phyloP scores from a whole-genome alignment of 2,329 filamentous ascomycete species.

The Colletotrichum gigasporum region DNA sequence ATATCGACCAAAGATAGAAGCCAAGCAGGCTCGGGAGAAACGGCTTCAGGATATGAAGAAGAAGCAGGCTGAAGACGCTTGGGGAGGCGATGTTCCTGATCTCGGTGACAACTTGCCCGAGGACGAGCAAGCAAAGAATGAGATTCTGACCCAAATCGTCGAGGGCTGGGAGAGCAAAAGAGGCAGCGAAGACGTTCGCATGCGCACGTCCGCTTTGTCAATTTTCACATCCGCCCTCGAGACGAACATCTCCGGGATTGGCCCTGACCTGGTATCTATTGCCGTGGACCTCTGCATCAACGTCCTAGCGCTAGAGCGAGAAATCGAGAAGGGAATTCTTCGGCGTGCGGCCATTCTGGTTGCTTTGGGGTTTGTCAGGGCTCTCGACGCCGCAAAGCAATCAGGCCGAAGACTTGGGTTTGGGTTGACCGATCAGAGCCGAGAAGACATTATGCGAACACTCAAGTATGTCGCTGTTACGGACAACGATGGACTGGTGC shows the following conservation, averaged over 20 bases:
- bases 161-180: constrained; percentile 34
- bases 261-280: constrained; percentile 59
- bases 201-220: constrained; percentile 75
- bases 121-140: constrained; percentile 56
- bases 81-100: constrained; percentile 63
- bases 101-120: constrained; percentile 55
- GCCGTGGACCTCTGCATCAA: constrained; percentile 71
- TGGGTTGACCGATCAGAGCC: constrained; percentile 63
- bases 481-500: constrained; percentile 75
- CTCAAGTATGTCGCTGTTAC: constrained; percentile 71
- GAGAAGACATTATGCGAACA: constrained; percentile 69
- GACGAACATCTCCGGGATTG: constrained; percentile 66
- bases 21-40: constrained; percentile 62
- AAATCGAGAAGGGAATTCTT: constrained; percentile 69
- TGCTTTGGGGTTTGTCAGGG: constrained; percentile 68
- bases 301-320: constrained; percentile 70
- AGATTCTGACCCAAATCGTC: constrained; percentile 49
- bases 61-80: constrained; percentile 61
- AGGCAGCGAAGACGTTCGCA: constrained; percentile 55
- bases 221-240: constrained; percentile 70
- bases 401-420: constrained; percentile 58
- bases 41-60: constrained; percentile 57
- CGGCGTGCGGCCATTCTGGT: constrained; percentile 73
- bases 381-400: constrained; percentile 64
- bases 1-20: constrained; percentile 66